Percentiles rank a stretch among this genome's conserved stretches.
phyloP scores from a whole-genome alignment of 2,329 filamentous ascomycete genomes.

The Curvularia lunata region DNA sequence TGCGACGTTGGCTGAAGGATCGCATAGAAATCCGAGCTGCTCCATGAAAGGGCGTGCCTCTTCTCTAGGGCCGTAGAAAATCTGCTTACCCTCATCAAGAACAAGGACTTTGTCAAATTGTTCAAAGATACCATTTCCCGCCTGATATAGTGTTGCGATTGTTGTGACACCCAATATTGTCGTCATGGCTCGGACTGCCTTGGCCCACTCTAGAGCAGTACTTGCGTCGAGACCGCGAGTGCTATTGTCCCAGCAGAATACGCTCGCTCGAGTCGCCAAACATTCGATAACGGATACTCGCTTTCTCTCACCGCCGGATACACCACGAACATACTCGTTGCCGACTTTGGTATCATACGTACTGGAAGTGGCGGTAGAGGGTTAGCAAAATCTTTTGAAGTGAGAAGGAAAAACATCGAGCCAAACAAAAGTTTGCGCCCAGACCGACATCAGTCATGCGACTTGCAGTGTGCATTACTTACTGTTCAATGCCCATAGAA shows the following conservation, averaged over 20 bases:
- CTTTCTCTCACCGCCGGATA: conserved; percentile 72
- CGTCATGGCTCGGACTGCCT: conserved; percentile 58
- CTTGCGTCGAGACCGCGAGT: conserved; percentile 46
- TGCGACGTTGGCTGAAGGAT: conserved; percentile 65
- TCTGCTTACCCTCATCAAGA: conserved; percentile 76
- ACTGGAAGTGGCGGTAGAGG: background rate
- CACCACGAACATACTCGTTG: conserved; percentile 69
- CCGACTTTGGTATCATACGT: conserved; percentile 71
- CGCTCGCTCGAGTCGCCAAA: conserved; percentile 62
- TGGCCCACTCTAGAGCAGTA: conserved; percentile 60
- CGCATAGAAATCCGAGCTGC: conserved; percentile 70
- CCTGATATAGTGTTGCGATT: conserved; percentile 65
- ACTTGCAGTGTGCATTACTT: background rate
- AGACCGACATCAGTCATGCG: background rate
- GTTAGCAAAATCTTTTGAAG: background rate
- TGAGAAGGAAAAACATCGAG: background rate
- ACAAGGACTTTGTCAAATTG: conserved; percentile 75
- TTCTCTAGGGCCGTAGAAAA: conserved; percentile 70
- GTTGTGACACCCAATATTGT: conserved; percentile 58
- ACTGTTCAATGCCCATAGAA: conserved; percentile 50
- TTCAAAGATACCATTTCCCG: conserved; percentile 60
- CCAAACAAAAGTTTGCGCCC: background rate
- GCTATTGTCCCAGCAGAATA: conserved; percentile 59
- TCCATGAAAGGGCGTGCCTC: conserved; percentile 69
- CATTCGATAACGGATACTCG: conserved; percentile 72